Base-by-base conservation (phyloP, 1,139 yeast genomes). In the Eremothecium coryli region DNA sequence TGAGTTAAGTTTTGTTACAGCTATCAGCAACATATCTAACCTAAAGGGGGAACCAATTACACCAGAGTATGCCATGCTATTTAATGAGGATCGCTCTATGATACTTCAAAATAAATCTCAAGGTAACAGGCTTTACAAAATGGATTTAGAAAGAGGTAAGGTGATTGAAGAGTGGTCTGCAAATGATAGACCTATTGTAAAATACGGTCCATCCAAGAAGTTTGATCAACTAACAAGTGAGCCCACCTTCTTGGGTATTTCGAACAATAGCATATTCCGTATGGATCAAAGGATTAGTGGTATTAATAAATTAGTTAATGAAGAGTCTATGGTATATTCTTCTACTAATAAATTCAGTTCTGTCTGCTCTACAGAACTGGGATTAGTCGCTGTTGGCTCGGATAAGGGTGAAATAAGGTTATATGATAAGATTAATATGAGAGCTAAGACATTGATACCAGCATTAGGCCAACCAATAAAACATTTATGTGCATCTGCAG, bases 101-200 rank as follows among this genome's bases (percentile, higher is more conserved):
- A 65, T 86, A 26, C 50, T 86, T 49, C 82, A 79, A 46, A 74
- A 73, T 48, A 61, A 64, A 2, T 49, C 60, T 2, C 61, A 68
- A 25, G 50, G 54, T 7, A 58, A 66, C 30, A 66, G 64, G 23
- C 57, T 85, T 32, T 82, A 70, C 59, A 71, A 73, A 46, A 71
- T 85, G 85, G 95, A 85, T 60, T 60, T 86, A 38, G 82, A 71
- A 48, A 70, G 76, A 38, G 95, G 95, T 5, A 66, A 76, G 49
- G 70, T 86, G 35, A 80, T 86, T 17, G 95, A 85, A 49, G 93
- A 82, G 54, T 85, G 94, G 93, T 61, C 67, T 25, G 66, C 66
- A 11, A 66, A 67, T 23, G 65, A 60, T 22, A 55, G 69, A 5
- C 64, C 77, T 16, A 62, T 76, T 18, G 69, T 66, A 14, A 66